Evolutionary conservation across 164 flowering plant species (phyloP).

Genomic region (Liriodendron chinense): DNA sequence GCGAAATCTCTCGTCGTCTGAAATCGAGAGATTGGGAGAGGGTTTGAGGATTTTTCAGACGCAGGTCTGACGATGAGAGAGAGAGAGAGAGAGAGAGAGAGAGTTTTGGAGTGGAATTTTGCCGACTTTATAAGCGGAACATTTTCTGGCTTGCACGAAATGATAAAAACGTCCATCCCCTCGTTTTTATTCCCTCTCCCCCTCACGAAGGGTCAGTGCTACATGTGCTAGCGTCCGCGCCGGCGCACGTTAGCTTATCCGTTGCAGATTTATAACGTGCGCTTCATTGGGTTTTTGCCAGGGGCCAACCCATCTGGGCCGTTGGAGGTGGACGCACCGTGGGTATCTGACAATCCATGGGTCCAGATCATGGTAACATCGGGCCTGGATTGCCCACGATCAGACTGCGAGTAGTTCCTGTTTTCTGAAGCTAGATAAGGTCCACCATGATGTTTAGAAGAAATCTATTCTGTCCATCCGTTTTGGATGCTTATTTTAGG

Average conservation of each 20-base stretch:
- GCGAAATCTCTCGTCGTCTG: not conserved
- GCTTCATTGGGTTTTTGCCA: no score
- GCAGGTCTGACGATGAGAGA: not conserved
- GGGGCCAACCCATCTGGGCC: no score
- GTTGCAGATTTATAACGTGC: no score
- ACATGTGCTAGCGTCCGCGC: not conserved
- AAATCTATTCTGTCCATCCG: no score
- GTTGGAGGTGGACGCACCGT: no score
- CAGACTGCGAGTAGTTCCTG: no score
- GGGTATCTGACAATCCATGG: no score
- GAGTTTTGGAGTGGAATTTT: not conserved
- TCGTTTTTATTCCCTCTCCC: not conserved
- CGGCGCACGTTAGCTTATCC: not conserved
- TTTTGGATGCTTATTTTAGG: no score
- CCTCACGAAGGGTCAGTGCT: not conserved
- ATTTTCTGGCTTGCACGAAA: constrained; percentile 15
- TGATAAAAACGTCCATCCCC: constrained; percentile 8
- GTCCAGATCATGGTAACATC: no score
- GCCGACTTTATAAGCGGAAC: constrained; percentile 19
- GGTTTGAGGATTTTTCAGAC: not conserved
- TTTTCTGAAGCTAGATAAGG: no score
- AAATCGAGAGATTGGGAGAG: not conserved
- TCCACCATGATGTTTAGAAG: no score
- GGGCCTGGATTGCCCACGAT: no score
- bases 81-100: not conserved